Evolutionary conservation across 192 early-diverging fungal species (phyloP).

Genomic region (Diversispora eburnea): DNA sequence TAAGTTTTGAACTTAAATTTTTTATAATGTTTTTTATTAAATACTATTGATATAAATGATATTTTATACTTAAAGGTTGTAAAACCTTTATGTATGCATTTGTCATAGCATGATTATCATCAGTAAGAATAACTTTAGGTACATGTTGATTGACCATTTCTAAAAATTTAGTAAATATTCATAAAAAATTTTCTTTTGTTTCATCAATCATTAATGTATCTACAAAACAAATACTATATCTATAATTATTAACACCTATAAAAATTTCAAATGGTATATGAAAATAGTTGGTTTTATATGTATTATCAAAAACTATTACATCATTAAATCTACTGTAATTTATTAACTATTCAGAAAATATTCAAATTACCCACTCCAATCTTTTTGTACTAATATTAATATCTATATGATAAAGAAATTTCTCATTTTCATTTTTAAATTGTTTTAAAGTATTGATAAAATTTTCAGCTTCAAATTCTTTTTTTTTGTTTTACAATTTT

Average conservation of each 20-base stretch:
- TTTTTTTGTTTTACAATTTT: not conserved
- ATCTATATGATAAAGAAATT: not conserved
- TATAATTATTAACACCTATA: conserved; percentile 6
- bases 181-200: conserved; percentile 11
- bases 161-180: conserved; percentile 6
- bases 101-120: conserved; percentile 7
- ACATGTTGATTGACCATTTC: conserved; percentile 3
- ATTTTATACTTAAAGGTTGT: not conserved
- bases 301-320: conserved; percentile 14
- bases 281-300: not conserved
- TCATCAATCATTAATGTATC: conserved; percentile 1
- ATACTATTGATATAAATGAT: not conserved
- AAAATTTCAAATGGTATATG: conserved; percentile 6
- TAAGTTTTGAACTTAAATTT: not conserved
- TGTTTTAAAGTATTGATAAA: conserved; percentile 6
- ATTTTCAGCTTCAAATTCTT: not conserved
- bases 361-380: not conserved
- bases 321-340: conserved; percentile 6
- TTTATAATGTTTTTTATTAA: conserved; percentile 17
- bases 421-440: not conserved
- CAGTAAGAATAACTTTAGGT: not conserved
- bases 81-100: not conserved
- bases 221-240: not conserved
- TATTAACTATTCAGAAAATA: not conserved
- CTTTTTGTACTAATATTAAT: not conserved